Conservation (phyloP, 176 grass and related monocot species). For the Triticum dicoccoides region DNA sequence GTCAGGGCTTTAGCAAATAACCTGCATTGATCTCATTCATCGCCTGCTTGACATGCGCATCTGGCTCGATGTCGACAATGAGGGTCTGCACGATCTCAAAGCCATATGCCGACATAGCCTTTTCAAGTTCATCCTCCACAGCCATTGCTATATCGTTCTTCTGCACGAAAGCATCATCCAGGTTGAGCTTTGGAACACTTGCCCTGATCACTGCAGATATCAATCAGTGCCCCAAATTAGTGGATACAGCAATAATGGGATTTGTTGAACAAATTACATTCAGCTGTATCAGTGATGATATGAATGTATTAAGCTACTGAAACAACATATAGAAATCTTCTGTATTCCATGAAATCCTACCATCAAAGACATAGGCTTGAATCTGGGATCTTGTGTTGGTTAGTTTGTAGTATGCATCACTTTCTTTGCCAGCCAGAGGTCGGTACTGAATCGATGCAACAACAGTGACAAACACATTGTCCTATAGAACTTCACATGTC, state of each 20-base stretch:
- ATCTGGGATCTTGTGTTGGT: slow-evolving; percentile 88
- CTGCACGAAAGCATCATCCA: slow-evolving; percentile 81
- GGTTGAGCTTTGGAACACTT: slow-evolving; percentile 62
- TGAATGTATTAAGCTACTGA: background rate
- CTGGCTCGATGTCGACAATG: slow-evolving; percentile 83
- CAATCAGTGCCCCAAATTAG: background rate
- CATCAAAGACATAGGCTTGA: slow-evolving; percentile 86
- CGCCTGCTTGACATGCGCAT: slow-evolving; percentile 64
- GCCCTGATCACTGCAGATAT: slow-evolving; percentile 70
- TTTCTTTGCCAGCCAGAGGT: slow-evolving; percentile 63
- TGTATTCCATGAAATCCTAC: slow-evolving; percentile 28
- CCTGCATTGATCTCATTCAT: slow-evolving; percentile 96
- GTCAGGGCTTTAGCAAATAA: background rate
- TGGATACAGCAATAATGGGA: background rate
- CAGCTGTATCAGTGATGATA: background rate
- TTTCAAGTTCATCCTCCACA: slow-evolving; percentile 81
- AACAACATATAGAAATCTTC: background rate
- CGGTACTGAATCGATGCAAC: slow-evolving; percentile 88
- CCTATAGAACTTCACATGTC: slow-evolving; percentile 45
- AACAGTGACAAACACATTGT: slow-evolving; percentile 90
- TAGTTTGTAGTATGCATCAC: slow-evolving; percentile 81
- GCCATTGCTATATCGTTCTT: slow-evolving; percentile 78
- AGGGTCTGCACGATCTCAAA: slow-evolving; percentile 63
- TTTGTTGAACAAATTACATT: background rate
- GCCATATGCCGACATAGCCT: slow-evolving; percentile 68